Evolutionary conservation across 257 asterid species (phyloP).

Genomic region (Solanum sejunctum): DNA sequence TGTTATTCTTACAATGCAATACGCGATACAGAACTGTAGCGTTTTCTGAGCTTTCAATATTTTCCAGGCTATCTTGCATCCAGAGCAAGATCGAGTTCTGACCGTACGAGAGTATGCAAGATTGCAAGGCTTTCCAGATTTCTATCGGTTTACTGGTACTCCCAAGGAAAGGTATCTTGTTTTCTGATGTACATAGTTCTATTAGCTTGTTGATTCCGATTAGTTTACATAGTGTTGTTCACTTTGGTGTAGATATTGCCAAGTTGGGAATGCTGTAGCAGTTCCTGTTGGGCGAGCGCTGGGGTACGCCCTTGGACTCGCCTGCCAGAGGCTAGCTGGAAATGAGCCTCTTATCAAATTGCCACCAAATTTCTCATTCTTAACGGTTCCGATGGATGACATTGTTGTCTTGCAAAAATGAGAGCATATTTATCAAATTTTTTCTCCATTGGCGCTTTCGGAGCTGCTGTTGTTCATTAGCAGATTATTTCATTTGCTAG

Average conservation of each 20-base stretch:
- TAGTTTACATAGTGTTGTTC: not conserved
- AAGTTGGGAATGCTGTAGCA: slow-evolving; percentile 79
- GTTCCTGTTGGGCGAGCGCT: slow-evolving; percentile 65
- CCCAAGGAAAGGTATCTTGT: slow-evolving; percentile 30
- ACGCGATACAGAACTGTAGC: not conserved
- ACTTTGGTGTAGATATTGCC: slow-evolving; percentile 33
- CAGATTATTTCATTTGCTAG: not conserved
- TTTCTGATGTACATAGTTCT: not conserved
- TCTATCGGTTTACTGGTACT: slow-evolving; percentile 57
- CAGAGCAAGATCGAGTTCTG: slow-evolving; percentile 76
- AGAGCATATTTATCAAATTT: not conserved
- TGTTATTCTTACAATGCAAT: not conserved
- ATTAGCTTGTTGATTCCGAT: not conserved
- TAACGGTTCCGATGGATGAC: slow-evolving; percentile 14
- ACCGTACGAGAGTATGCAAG: slow-evolving; percentile 76
- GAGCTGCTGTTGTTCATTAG: not conserved
- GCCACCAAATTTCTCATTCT: slow-evolving; percentile 48
- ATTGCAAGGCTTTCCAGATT: slow-evolving; percentile 86
- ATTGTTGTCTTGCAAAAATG: slow-evolving; percentile 10
- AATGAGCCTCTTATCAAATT: slow-evolving; percentile 45
- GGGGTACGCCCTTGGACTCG: slow-evolving; percentile 70
- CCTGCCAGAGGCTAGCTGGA: slow-evolving; percentile 37
- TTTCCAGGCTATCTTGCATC: slow-evolving; percentile 50
- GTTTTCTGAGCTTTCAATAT: not conserved
- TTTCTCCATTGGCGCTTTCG: not conserved